Percentiles rank a stretch among this genome's conserved stretches.
These are phyloP conservation scores for Fusarium floridanum DNA, from an alignment of 2,329 filamentous ascomycete genomes.

Conservation along the genomic window DNA sequence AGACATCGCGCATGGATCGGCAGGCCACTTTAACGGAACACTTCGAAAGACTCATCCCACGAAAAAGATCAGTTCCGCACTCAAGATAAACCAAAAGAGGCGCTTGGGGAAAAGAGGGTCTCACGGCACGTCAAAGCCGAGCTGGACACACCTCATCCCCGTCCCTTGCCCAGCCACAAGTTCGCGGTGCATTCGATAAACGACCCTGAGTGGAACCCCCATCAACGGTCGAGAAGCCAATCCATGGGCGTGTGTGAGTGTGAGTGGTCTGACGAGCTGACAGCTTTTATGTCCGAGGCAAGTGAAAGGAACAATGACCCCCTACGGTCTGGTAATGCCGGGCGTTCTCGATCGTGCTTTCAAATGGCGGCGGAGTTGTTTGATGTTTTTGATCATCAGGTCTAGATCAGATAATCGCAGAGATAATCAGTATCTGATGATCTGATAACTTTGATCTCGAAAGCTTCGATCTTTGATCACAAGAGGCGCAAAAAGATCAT, in stretches of 20 bases:
- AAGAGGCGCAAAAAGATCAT: not conserved
- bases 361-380: not conserved
- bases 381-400: not conserved
- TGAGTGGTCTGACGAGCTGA: constrained; percentile 18
- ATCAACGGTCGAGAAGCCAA: constrained; percentile 39
- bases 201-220: constrained; percentile 25
- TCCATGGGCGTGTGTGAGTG: constrained; percentile 13
- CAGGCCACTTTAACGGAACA: not conserved
- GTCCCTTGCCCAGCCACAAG: constrained; percentile 21
- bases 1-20: not conserved
- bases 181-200: constrained; percentile 13
- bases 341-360: not conserved
- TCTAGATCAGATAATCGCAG: not conserved
- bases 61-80: not conserved
- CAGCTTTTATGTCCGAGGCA: not conserved
- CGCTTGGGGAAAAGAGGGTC: constrained; percentile 27
- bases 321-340: not conserved
- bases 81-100: not conserved
- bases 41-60: not conserved
- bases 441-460: constrained; percentile 39
- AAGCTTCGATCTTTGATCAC: not conserved
- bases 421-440: constrained; percentile 31
- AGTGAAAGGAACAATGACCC: not conserved
- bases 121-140: constrained; percentile 41
- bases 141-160: constrained; percentile 11